Percentiles rank a stretch among this genome's conserved stretches.
phyloP scores from a whole-genome alignment of 768 basidiomycete species.

The Suillus weaverae region DNA sequence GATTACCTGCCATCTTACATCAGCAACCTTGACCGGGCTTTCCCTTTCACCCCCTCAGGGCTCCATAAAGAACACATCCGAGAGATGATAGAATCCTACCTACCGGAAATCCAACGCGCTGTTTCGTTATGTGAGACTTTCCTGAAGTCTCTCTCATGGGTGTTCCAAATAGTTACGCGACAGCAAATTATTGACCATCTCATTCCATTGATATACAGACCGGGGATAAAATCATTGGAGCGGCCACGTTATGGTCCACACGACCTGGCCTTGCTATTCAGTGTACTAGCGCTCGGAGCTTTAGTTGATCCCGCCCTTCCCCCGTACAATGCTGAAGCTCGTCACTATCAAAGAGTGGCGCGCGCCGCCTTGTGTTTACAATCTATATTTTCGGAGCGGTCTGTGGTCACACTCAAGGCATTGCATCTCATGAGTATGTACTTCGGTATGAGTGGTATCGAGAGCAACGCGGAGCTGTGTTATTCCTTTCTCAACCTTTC shows the following conservation, averaged over 20 bases:
- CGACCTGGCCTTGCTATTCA: slow-evolving; percentile 48
- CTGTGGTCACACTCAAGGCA: slow-evolving; percentile 48
- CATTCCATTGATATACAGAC: slow-evolving; percentile 44
- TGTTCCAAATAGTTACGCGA: slow-evolving; percentile 49
- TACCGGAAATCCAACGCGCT: slow-evolving; percentile 45
- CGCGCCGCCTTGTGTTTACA: slow-evolving; percentile 48
- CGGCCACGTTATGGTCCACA: slow-evolving; percentile 42
- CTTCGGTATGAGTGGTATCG: slow-evolving; percentile 53
- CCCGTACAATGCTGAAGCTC: slow-evolving; percentile 51
- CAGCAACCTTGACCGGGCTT: slow-evolving; percentile 41
- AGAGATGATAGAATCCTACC: slow-evolving; percentile 43
- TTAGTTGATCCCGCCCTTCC: slow-evolving; percentile 46
- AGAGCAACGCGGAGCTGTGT: slow-evolving; percentile 48
- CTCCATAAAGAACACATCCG: slow-evolving; percentile 36
- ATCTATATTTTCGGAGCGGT: slow-evolving; percentile 43
- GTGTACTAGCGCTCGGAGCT: slow-evolving; percentile 48
- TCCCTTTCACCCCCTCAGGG: slow-evolving; percentile 45
- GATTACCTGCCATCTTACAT: slow-evolving; percentile 48
- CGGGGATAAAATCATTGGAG: background rate
- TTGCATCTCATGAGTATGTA: slow-evolving; percentile 55
- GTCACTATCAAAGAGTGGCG: slow-evolving; percentile 51
- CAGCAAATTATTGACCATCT: slow-evolving; percentile 45
- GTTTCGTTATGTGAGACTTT: slow-evolving; percentile 46
- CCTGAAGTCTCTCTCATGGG: slow-evolving; percentile 50
- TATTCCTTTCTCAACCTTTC: slow-evolving; percentile 49